Evolutionary conservation across 179 eudicot species (phyloP).

Genomic region (Gypsophila paniculata): DNA sequence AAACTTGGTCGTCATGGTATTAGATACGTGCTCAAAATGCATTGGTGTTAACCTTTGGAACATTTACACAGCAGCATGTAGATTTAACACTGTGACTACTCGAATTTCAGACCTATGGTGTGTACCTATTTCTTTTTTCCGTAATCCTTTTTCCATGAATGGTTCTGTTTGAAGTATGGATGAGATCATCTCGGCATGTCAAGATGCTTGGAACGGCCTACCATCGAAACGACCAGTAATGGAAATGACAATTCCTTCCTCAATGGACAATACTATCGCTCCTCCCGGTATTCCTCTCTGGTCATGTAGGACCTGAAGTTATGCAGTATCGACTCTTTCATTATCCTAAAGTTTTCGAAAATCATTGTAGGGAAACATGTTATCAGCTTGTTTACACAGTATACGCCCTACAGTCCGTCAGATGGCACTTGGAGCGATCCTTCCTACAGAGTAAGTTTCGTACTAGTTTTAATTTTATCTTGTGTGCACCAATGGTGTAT

Average conservation of each 20-base stretch:
- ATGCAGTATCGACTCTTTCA: conserved; percentile 1
- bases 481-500: no score
- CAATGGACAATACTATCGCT: conserved; percentile 72
- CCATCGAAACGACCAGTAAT: conserved; percentile 85
- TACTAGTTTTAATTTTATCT: not conserved
- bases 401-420: conserved; percentile 78
- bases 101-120: no score
- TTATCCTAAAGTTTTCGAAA: not conserved
- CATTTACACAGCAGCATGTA: no score
- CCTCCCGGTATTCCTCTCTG: conserved; percentile 52
- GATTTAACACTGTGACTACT: not conserved
- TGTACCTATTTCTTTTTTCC: no score
- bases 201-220: conserved; percentile 62
- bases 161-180: conserved; percentile 48
- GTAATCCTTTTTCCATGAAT: conserved; percentile 9
- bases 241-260: conserved; percentile 94
- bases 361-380: conserved; percentile 69
- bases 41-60: not conserved
- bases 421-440: conserved; percentile 90
- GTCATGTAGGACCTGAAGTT: not conserved
- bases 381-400: conserved; percentile 75
- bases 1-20: not conserved
- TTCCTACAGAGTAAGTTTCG: conserved; percentile 69
- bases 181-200: conserved; percentile 70
- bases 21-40: not conserved